phyloP scores from a whole-genome alignment of 225 moss, liverwort and hornwort genomes.

The Thuidium tamariscinum region DNA sequence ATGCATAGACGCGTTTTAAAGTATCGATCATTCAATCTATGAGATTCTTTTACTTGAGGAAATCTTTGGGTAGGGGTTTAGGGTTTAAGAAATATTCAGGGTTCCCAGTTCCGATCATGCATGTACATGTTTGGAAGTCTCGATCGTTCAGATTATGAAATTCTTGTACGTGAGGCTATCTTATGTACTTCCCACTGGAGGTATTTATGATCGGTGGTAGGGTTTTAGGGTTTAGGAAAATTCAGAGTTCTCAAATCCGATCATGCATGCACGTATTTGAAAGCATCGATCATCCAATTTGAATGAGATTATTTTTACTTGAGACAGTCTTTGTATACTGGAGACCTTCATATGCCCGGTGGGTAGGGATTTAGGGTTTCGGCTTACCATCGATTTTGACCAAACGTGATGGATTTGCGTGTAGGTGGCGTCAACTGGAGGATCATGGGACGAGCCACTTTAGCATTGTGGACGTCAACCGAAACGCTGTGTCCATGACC shows the following conservation, averaged over 20 bases:
- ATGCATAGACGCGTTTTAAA: not conserved
- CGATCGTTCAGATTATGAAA: not conserved
- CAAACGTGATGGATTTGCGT: not conserved
- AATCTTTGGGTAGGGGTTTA: not conserved
- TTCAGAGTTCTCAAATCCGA: not conserved
- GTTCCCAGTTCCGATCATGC: not conserved
- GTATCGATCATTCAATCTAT: too few species aligned
- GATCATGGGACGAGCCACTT: conserved; percentile 86
- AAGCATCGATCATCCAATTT: not conserved
- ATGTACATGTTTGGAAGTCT: not conserved
- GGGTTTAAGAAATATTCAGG: not conserved
- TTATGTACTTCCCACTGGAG: not conserved
- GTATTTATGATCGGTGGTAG: not conserved
- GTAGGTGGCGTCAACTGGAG: conserved; percentile 42
- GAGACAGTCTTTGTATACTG: not conserved
- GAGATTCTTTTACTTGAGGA: too few species aligned
- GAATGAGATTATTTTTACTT: not conserved
- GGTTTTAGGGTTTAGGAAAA: not conserved
- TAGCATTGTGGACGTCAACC: conserved; percentile 44
- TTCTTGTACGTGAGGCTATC: not conserved
- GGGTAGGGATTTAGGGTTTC: too few species aligned
- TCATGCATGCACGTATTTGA: too few species aligned
- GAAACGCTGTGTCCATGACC: conserved; percentile 73
- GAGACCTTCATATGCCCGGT: not conserved
- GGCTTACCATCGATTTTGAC: not conserved